A percentile compares a stretch with the other conserved stretches of the same genome.
These are phyloP conservation scores for Amanita fuliginea DNA, from an alignment of 768 basidiomycete species.

Conservation along the genomic window DNA sequence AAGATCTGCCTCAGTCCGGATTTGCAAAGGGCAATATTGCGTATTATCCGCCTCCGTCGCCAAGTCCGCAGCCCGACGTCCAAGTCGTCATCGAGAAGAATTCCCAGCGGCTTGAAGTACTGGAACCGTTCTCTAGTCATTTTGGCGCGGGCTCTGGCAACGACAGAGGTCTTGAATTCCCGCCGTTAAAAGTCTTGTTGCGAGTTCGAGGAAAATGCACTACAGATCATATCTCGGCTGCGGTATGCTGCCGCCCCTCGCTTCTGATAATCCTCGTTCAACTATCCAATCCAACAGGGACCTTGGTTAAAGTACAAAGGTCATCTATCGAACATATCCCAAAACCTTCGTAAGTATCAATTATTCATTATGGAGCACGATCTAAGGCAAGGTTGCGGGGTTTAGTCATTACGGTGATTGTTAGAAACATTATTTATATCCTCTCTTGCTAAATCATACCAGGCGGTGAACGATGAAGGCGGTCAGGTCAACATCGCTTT, in stretches of 20 bases:
- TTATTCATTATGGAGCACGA: neutral
- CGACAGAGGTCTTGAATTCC: conserved; percentile 58
- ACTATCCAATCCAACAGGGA: conserved; percentile 32
- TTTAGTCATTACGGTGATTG: conserved; percentile 67
- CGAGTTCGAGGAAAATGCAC: conserved; percentile 97
- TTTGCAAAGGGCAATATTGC: conserved; percentile 66
- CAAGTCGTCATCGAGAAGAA: conserved; percentile 65
- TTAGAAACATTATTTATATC: neutral
- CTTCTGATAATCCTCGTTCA: neutral
- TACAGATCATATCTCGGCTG: conserved; percentile 97
- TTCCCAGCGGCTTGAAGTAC: conserved; percentile 77
- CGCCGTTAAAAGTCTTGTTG: conserved; percentile 75
- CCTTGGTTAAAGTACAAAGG: conserved; percentile 99
- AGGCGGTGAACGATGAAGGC: conserved; percentile 92
- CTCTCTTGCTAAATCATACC: neutral
- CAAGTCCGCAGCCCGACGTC: conserved; percentile 66
- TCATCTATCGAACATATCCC: conserved; percentile 91
- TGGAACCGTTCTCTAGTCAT: conserved; percentile 77
- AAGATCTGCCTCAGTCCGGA: conserved; percentile 73
- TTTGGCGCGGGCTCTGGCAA: conserved; percentile 43
- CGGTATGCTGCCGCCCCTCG: conserved; percentile 34
- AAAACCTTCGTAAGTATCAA: conserved; percentile 70
- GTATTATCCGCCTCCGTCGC: conserved; percentile 70
- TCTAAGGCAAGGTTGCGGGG: neutral
- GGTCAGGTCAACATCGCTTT: conserved; percentile 89